A percentile compares a stretch with the other conserved stretches of the same genome.
Evolutionary conservation across 2,329 filamentous ascomycete species (phyloP).

Genomic region (Verticillium alfalfae): DNA sequence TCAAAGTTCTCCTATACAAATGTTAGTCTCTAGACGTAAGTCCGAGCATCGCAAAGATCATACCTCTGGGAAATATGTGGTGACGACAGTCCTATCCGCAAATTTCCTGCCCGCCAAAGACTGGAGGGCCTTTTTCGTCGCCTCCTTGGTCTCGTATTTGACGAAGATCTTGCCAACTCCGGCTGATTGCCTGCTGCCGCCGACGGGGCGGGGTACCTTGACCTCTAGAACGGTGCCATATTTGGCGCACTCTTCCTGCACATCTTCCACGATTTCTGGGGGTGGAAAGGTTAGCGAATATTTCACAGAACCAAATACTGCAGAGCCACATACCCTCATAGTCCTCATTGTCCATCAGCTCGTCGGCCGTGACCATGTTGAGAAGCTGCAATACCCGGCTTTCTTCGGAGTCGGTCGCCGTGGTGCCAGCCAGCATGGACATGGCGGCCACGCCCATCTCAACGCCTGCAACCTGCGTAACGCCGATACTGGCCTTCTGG

Average conservation of each 20-base stretch:
- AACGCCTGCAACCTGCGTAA: slow-evolving; percentile 84
- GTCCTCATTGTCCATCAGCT: slow-evolving; percentile 88
- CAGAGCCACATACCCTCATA: slow-evolving; percentile 66
- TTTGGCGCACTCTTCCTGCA: slow-evolving; percentile 88
- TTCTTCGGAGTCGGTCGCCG: slow-evolving; percentile 69
- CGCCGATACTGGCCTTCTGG: slow-evolving; percentile 82
- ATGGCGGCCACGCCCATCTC: slow-evolving; percentile 98
- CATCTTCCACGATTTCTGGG: slow-evolving; percentile 91
- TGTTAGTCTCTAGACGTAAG: slow-evolving; percentile 21
- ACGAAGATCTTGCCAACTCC: slow-evolving; percentile 98
- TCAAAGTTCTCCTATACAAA: slow-evolving; percentile 82
- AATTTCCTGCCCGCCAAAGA: slow-evolving; percentile 95
- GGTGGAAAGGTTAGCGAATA: background rate
- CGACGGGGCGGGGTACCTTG: slow-evolving; percentile 85
- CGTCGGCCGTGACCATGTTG: slow-evolving; percentile 97
- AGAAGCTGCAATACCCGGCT: slow-evolving; percentile 85
- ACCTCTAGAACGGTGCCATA: slow-evolving; percentile 81
- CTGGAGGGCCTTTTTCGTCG: slow-evolving; percentile 77
- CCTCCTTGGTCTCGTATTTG: slow-evolving; percentile 77
- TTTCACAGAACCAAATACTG: too few relatives aligned
- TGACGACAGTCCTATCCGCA: slow-evolving; percentile 90
- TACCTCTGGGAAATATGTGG: slow-evolving; percentile 93
- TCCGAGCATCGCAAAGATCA: slow-evolving; percentile 14
- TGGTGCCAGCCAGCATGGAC: slow-evolving; percentile 93
- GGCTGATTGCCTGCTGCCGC: slow-evolving; percentile 74